Evolutionary conservation across 208 protist genomes (phyloP).

Genomic region (Crithidia brevicula): DNA sequence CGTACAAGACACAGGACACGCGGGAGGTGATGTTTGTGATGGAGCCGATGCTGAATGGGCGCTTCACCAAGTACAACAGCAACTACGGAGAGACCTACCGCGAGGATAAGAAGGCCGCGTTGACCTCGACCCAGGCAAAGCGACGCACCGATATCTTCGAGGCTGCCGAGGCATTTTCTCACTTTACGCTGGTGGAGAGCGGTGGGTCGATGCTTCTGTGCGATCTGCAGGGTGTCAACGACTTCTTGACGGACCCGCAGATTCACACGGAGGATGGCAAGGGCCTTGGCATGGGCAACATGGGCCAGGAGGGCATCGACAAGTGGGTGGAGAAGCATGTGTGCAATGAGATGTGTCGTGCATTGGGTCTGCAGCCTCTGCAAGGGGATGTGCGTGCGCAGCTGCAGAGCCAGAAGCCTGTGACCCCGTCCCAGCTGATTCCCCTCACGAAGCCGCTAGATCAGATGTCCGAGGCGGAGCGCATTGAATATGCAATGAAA

Average conservation of each 20-base stretch:
- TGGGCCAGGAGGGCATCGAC: conserved; percentile 82
- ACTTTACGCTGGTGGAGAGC: conserved; percentile 79
- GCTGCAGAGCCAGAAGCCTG: conserved; percentile 52
- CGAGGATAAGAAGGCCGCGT: conserved; percentile 61
- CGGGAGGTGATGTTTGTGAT: conserved; percentile 82
- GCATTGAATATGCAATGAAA: conserved; percentile 66
- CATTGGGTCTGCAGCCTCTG: conserved; percentile 59
- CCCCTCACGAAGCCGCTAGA: conserved; percentile 70
- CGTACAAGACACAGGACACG: conserved; percentile 74
- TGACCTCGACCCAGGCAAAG: conserved; percentile 45
- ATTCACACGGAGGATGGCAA: conserved; percentile 84
- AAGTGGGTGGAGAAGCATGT: conserved; percentile 77
- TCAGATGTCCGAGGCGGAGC: conserved; percentile 79
- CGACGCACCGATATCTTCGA: conserved; percentile 65
- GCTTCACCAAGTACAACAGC: conserved; percentile 92
- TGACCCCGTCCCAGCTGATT: conserved; percentile 55
- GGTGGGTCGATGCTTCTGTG: conserved; percentile 78
- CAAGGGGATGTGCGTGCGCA: conserved; percentile 37
- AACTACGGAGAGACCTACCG: conserved; percentile 84
- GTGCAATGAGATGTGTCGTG: conserved; percentile 78
- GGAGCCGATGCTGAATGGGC: conserved; percentile 85
- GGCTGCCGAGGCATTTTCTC: conserved; percentile 87
- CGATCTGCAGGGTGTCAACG: conserved; percentile 84
- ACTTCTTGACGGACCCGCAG: conserved; percentile 87
- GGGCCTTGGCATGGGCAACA: conserved; percentile 83